Percentiles rank a stretch among this genome's conserved stretches.
Conservation (phyloP, 495 filamentous ascomycete species). For the Penicillium samsonianum region DNA sequence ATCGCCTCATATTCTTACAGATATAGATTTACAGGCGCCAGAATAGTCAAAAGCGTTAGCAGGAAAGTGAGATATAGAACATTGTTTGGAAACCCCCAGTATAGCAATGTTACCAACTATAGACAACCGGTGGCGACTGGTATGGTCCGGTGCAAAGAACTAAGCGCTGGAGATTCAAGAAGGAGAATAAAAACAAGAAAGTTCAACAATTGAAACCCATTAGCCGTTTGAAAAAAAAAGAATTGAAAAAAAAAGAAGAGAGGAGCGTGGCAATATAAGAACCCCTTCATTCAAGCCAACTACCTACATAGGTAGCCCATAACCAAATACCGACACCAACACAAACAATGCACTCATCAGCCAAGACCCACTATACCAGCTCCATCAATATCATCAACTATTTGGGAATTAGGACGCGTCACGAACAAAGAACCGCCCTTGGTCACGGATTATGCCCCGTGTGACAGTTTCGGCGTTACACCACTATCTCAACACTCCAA, state of each 20-base stretch:
- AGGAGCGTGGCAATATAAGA: background rate
- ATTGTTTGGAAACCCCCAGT: background rate
- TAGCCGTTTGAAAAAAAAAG: background rate
- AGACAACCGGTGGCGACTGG: background rate
- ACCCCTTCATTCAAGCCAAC: background rate
- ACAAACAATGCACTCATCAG: background rate
- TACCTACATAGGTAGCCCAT: too few species aligned
- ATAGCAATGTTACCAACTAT: background rate
- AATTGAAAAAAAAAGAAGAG: background rate
- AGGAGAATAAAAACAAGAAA: background rate
- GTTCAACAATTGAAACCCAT: background rate
- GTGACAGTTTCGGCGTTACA: conserved; percentile 1
- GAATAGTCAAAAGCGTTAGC: background rate
- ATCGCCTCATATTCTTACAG: background rate
- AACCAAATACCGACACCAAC: background rate
- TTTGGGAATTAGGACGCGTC: background rate
- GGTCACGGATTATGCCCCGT: background rate
- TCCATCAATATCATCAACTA: background rate
- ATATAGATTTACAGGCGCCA: background rate
- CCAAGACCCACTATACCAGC: background rate
- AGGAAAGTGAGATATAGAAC: background rate
- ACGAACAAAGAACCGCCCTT: background rate
- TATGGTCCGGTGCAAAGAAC: background rate
- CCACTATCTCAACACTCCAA: background rate
- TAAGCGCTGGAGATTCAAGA: background rate